phyloP scores from a whole-genome alignment of 768 basidiomycete species.

The Tricholoma saponaceum region DNA sequence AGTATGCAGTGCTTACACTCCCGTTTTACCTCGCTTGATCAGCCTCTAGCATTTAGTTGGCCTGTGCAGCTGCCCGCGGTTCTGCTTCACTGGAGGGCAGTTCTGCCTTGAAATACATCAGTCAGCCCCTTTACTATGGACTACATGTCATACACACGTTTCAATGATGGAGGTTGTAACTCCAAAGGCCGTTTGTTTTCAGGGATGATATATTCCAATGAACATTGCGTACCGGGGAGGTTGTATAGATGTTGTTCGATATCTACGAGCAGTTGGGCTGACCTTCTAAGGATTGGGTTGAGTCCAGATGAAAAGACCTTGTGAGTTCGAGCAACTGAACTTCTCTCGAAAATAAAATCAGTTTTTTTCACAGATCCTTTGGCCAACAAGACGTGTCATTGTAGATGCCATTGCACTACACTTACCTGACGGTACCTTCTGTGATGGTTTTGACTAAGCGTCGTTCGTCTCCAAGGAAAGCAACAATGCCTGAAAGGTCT shows the following conservation, averaged over 20 bases:
- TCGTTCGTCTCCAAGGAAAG: neutral
- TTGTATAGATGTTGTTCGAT: conserved; percentile 57
- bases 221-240: conserved; percentile 47
- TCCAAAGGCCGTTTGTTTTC: conserved; percentile 60
- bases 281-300: conserved; percentile 65
- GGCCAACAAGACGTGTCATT: conserved; percentile 55
- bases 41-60: conserved; percentile 36
- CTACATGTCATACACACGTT: conserved; percentile 44
- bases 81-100: conserved; percentile 46
- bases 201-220: conserved; percentile 54
- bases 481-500: neutral
- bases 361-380: conserved; percentile 71
- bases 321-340: conserved; percentile 28
- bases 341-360: conserved; percentile 20
- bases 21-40: neutral
- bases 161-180: conserved; percentile 73
- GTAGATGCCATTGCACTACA: conserved; percentile 55
- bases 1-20: conserved; percentile 26
- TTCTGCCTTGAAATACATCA: conserved; percentile 44
- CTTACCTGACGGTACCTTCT: conserved; percentile 45
- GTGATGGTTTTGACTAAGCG: conserved; percentile 42
- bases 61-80: conserved; percentile 54
- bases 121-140: conserved; percentile 44
- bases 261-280: too few species aligned
- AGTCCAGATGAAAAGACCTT: conserved; percentile 57